phyloP scores from a whole-genome alignment of 75 land plant species.

The Pinus albicaulis region DNA sequence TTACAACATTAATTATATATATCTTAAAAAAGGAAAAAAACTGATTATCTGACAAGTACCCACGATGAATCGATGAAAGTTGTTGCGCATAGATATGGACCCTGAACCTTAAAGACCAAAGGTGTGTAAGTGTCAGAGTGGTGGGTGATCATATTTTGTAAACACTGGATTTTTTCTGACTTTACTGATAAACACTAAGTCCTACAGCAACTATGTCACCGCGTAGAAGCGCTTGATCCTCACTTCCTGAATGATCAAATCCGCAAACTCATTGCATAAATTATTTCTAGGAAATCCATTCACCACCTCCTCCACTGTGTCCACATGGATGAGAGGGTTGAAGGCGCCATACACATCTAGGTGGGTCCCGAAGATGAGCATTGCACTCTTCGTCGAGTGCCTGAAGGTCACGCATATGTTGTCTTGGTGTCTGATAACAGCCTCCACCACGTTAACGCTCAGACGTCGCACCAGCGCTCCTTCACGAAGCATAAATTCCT shows the following conservation, averaged over 20 bases:
- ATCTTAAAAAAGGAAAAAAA: too few species aligned
- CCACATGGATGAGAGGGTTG: conserved; percentile 4
- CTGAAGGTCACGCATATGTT: background rate
- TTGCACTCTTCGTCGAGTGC: background rate
- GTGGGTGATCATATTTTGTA: background rate
- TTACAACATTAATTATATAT: too few species aligned
- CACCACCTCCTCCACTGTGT: conserved; percentile 6
- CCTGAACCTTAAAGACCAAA: too few species aligned
- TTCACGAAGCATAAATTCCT: background rate
- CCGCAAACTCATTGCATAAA: background rate
- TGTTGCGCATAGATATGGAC: too few species aligned
- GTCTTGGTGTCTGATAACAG: conserved; percentile 8
- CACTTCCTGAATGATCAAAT: background rate
- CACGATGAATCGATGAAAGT: too few species aligned
- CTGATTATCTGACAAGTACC: too few species aligned
- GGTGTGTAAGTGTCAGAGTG: too few species aligned
- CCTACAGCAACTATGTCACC: background rate
- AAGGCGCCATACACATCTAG: conserved; percentile 5
- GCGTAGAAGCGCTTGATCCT: conserved; percentile 3
- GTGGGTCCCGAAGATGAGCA: conserved; percentile 3
- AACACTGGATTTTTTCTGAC: background rate
- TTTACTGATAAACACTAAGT: background rate
- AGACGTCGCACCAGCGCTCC: background rate
- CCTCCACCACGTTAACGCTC: conserved; percentile 9
- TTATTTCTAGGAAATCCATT: background rate